Evolutionary conservation across 2,329 filamentous ascomycete species (phyloP).

Genomic region (Orbilia brochopaga): DNA sequence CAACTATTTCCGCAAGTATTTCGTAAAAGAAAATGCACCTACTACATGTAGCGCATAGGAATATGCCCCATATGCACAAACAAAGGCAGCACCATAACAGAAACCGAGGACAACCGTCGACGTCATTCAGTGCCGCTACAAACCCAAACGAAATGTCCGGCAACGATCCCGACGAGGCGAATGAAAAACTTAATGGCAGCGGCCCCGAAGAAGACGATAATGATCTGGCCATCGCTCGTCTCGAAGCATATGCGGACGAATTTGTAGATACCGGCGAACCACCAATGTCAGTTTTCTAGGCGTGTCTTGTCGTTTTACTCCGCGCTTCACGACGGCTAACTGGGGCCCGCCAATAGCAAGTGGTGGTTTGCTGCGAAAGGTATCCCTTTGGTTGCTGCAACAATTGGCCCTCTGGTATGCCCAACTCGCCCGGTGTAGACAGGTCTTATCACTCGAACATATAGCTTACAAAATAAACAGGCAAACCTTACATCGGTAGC

Average conservation of each 20-base stretch:
- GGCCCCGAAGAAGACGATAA: too few relatives aligned
- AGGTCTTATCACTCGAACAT: not conserved
- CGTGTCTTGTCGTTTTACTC: conserved; percentile 6
- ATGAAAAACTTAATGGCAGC: too few relatives aligned
- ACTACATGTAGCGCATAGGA: not conserved
- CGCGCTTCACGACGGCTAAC: conserved; percentile 10
- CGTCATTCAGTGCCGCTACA: conserved; percentile 8
- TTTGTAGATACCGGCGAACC: conserved; percentile 31
- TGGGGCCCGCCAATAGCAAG: conserved; percentile 18
- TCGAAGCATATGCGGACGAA: conserved; percentile 34
- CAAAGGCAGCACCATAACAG: not conserved
- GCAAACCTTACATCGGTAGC: conserved; percentile 85
- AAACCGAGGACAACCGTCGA: not conserved
- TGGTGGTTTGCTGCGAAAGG: conserved; percentile 57
- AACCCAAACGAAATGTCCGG: conserved; percentile 27
- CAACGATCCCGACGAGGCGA: conserved; percentile 23
- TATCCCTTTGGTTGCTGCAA: conserved; percentile 79
- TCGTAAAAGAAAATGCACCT: too few relatives aligned
- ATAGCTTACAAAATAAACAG: conserved; percentile 11
- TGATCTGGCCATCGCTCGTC: not conserved
- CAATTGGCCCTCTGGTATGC: conserved; percentile 74
- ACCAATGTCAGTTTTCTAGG: conserved; percentile 30
- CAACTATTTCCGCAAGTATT: not conserved
- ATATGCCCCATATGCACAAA: not conserved
- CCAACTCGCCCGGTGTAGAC: not conserved